Base-by-base conservation (phyloP, 2,329 filamentous ascomycete genomes). In the Coniochaeta prunicola region DNA sequence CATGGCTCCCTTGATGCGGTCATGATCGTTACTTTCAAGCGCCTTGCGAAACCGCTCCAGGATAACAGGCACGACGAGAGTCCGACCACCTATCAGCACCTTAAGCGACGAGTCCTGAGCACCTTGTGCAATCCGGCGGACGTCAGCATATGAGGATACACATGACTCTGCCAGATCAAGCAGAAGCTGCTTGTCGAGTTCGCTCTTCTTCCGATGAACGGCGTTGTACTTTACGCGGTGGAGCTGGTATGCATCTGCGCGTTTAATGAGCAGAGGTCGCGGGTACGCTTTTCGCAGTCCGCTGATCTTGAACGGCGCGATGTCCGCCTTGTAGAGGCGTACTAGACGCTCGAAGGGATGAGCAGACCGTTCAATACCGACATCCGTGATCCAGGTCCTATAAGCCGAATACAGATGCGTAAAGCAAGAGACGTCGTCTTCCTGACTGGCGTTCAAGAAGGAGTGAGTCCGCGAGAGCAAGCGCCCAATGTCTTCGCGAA, bases 341-440 rank as follows among this genome's bases (percentile, higher is more conserved):
- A 89, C 85, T 15, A 97, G 87, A 21, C 94, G 83, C 70, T 99
- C 94, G 10, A 97, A 79, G 1, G 96, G 90, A 70, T 97, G 94
- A 0, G 94, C 93, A 19, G 93, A 97, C 60, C 93, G 84, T 74
- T 99, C 94, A 61, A 97, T 96, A 19, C 96, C 94, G 42, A 99
- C 92, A 68, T 99, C 94, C 1, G 96, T 92, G 67, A 99, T 97
- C 92, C 92, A 99, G 9, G 91, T 94, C 48, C 91, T 83, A 71
- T 97, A 99, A 1, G 93, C 91, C 24, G 89, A 89, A 73, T 96
- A 99, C 2, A 99, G 76, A 0, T 92, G 86, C 26, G 92, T 96
- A 74, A 99, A 99, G 73, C 92, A 97, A 17, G 90, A 86, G 0
- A 99, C 94, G 70, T 99, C 94, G 68, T 99, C 94, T 70, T 97